Evolutionary conservation across 495 filamentous ascomycete species (phyloP).

Genomic region (Penicillium maclennaniae): DNA sequence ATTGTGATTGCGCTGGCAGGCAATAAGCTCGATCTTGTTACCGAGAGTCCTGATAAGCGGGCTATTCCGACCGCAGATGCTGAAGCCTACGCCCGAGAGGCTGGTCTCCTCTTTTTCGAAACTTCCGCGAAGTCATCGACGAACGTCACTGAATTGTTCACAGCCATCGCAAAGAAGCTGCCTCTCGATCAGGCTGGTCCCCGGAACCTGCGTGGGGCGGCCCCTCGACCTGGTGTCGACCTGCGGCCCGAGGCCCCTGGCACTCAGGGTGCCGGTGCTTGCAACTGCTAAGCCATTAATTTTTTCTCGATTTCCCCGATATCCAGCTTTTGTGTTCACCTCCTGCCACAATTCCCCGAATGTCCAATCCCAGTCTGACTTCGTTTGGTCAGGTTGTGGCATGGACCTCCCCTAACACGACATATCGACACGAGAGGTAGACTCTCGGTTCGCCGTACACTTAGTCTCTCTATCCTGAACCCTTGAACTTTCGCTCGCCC

Average conservation of each 20-base stretch:
- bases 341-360: neutral
- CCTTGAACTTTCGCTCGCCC: constrained; percentile 18
- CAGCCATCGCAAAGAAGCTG: constrained; percentile 95
- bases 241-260: constrained; percentile 72
- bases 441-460: constrained; percentile 13
- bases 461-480: constrained; percentile 19
- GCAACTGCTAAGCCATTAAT: constrained; percentile 60
- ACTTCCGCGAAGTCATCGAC: constrained; percentile 95
- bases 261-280: constrained; percentile 69
- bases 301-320: neutral
- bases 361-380: neutral
- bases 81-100: constrained; percentile 90
- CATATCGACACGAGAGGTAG: constrained; percentile 10
- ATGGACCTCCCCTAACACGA: neutral
- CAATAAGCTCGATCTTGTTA: constrained; percentile 94
- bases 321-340: neutral
- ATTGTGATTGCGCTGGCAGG: constrained; percentile 97
- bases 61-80: constrained; percentile 85
- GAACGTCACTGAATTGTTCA: constrained; percentile 94
- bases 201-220: constrained; percentile 64
- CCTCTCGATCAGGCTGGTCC: constrained; percentile 92
- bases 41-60: constrained; percentile 85
- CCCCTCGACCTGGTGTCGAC: constrained; percentile 75
- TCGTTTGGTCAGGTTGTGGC: constrained; percentile 2
- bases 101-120: constrained; percentile 92